phyloP scores from a whole-genome alignment of 352 stramenopile species.

The Aphanomyces euteiches region DNA sequence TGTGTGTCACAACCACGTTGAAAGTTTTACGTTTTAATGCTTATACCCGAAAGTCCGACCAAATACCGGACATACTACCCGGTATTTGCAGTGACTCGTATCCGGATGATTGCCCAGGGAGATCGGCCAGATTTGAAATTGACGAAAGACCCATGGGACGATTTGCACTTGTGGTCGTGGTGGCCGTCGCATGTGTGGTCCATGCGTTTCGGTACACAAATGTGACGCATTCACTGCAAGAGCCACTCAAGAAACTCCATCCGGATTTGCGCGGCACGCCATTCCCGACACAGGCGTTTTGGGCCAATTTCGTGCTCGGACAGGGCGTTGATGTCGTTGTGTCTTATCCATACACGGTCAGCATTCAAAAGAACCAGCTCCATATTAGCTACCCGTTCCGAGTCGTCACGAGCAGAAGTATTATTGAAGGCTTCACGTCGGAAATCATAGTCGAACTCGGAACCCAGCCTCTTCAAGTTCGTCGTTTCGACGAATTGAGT shows the following conservation, averaged over 20 bases:
- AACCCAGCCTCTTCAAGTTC: conserved; percentile 44
- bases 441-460: conserved; percentile 49
- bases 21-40: no score
- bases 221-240: conserved; percentile 19
- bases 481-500: conserved; percentile 66
- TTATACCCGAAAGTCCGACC: no score
- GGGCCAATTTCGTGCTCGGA: conserved; percentile 76
- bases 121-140: neutral
- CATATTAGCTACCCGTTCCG: conserved; percentile 78
- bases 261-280: conserved; percentile 18
- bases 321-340: conserved; percentile 52
- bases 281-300: conserved; percentile 78
- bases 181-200: neutral
- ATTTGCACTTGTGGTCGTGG: neutral
- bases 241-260: neutral
- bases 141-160: neutral
- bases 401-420: conserved; percentile 52
- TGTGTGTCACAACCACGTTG: no score
- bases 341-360: conserved; percentile 67
- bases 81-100: neutral
- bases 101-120: neutral
- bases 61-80: no score
- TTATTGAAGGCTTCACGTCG: conserved; percentile 68
- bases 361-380: conserved; percentile 51
- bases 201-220: neutral